phyloP scores from a whole-genome alignment of 2,329 filamentous ascomycete species.

The Aspergillus arachidicola region DNA sequence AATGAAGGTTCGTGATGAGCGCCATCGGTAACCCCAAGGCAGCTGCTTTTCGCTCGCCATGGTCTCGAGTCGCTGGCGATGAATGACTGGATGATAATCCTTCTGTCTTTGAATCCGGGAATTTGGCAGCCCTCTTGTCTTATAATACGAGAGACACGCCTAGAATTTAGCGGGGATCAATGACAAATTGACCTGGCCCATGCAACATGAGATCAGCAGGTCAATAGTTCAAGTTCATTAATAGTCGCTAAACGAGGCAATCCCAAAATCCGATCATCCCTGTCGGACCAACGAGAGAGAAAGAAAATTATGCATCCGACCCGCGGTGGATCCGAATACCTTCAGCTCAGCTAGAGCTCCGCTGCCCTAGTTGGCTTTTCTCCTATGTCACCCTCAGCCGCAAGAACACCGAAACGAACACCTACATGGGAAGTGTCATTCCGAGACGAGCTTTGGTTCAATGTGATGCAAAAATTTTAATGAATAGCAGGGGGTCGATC shows the following conservation, averaged over 20 bases:
- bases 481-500: too few relatives aligned
- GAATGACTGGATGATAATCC: background rate
- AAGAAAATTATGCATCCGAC: background rate
- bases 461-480: too few relatives aligned
- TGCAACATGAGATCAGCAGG: background rate
- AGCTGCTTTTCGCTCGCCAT: background rate
- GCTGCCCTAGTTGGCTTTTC: background rate
- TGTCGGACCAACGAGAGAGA: background rate
- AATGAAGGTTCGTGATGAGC: slow-evolving; percentile 19
- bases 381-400: background rate
- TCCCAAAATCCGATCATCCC: background rate
- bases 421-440: too few relatives aligned
- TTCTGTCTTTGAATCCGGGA: background rate
- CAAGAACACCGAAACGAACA: background rate
- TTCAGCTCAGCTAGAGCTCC: background rate
- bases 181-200: background rate
- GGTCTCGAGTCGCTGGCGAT: background rate
- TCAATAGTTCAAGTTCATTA: background rate
- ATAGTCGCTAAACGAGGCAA: background rate
- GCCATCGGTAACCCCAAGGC: slow-evolving; percentile 18
- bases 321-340: background rate
- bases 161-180: background rate
- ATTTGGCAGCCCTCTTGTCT: background rate
- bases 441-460: too few relatives aligned
- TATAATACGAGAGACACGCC: background rate